phyloP scores from a whole-genome alignment of 108 stramenopile genomes.

The Conticribra weissflogii region DNA sequence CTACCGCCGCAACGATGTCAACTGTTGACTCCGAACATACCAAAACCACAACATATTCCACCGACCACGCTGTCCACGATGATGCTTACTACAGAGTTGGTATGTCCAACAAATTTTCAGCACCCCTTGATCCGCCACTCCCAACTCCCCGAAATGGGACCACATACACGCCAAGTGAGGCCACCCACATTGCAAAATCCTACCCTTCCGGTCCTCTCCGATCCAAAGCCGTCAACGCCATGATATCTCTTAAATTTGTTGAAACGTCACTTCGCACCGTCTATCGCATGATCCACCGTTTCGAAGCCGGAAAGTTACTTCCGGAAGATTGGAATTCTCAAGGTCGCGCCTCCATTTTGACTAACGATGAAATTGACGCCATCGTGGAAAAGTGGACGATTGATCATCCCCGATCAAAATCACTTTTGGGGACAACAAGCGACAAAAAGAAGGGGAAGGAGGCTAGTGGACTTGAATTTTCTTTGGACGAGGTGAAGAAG shows the following conservation, averaged over 20 bases:
- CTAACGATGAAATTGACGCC: slow-evolving; percentile 11
- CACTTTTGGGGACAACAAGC: too few relatives aligned
- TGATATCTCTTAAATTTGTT: neutral
- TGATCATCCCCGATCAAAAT: neutral
- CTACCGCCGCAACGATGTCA: too few relatives aligned
- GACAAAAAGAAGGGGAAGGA: too few relatives aligned
- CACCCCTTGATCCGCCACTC: neutral
- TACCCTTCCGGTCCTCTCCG: neutral
- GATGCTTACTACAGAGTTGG: too few relatives aligned
- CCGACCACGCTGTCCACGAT: too few relatives aligned
- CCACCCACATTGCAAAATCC: neutral
- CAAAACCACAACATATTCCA: too few relatives aligned
- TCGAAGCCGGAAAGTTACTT: neutral
- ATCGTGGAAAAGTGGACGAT: slow-evolving; percentile 6
- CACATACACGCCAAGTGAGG: neutral
- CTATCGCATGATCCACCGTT: neutral
- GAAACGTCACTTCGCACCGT: neutral
- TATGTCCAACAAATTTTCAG: too few relatives aligned
- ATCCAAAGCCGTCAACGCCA: neutral
- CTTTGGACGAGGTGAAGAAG: neutral
- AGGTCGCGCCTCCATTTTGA: neutral
- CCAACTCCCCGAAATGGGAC: neutral
- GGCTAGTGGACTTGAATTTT: neutral
- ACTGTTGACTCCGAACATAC: too few relatives aligned
- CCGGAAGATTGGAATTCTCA: neutral